These are phyloP conservation scores for Ustilago loliicola DNA, from an alignment of 1,284 basidiomycete species.

Conservation along the genomic window DNA sequence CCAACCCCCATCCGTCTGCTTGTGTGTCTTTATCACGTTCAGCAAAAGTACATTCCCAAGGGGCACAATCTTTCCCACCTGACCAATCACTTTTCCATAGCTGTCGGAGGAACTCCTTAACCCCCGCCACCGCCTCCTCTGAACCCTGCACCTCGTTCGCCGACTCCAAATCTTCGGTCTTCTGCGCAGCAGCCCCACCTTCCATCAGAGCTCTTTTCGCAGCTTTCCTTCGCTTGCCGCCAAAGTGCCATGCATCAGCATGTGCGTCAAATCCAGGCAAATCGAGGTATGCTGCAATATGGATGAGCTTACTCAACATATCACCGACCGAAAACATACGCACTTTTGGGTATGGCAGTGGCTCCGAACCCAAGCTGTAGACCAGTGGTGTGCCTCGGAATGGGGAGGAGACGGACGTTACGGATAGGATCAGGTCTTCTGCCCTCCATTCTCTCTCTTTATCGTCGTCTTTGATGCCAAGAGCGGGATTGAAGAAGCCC, in stretches of 20 bases:
- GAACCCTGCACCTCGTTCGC: neutral
- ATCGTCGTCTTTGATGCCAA: conserved; percentile 8
- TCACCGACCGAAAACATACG: conserved; percentile 51
- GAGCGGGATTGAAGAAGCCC: conserved; percentile 49
- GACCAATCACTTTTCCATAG: conserved; percentile 56
- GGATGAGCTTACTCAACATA: conserved; percentile 46
- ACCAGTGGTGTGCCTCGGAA: conserved; percentile 58
- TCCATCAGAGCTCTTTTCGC: conserved; percentile 1
- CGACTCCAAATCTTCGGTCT: neutral
- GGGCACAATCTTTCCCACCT: conserved; percentile 49
- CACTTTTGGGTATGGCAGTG: conserved; percentile 45
- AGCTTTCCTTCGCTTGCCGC: conserved; percentile 11
- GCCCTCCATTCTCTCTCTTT: conserved; percentile 8
- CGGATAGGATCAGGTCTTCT: conserved; percentile 40
- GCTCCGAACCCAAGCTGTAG: conserved; percentile 49
- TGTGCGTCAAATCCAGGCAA: conserved; percentile 48
- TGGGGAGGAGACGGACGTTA: conserved; percentile 54
- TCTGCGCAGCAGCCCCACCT: neutral
- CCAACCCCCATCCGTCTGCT: conserved; percentile 36
- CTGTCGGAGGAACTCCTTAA: conserved; percentile 36
- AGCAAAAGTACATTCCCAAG: conserved; percentile 58
- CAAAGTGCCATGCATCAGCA: conserved; percentile 52
- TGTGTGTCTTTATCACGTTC: conserved; percentile 29
- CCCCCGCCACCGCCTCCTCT: conserved; percentile 9
- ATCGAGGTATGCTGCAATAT: conserved; percentile 48